Evolutionary conservation across 352 stramenopile genomes (phyloP).

Genomic region (Aphanomyces euteiches): DNA sequence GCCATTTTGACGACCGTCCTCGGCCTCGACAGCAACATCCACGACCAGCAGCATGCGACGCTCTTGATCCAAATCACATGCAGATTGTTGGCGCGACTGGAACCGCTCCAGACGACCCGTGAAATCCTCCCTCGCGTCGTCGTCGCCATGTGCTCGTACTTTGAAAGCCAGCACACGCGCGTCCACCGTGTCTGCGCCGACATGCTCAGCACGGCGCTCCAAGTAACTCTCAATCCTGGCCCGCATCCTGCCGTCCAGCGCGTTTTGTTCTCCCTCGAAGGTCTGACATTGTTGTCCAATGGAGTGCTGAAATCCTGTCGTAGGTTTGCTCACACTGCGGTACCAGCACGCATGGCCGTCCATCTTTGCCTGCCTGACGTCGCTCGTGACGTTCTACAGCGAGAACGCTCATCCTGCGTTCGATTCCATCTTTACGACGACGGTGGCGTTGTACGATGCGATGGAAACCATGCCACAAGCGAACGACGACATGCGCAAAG

Average conservation of each 20-base stretch:
- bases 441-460: slow-evolving; percentile 76
- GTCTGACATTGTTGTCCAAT: background rate
- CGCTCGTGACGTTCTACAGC: slow-evolving; percentile 73
- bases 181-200: slow-evolving; percentile 63
- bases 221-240: slow-evolving; percentile 15
- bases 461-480: slow-evolving; percentile 59
- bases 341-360: slow-evolving; percentile 80
- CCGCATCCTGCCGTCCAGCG: slow-evolving; percentile 60
- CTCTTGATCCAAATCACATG: slow-evolving; percentile 66
- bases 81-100: slow-evolving; percentile 60
- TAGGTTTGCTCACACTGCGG: slow-evolving; percentile 66
- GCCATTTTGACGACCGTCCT: slow-evolving; percentile 65
- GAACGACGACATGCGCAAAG: slow-evolving; percentile 45
- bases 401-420: slow-evolving; percentile 50
- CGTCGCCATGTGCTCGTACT: slow-evolving; percentile 60
- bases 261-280: slow-evolving; percentile 71
- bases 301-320: background rate
- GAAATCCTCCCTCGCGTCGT: slow-evolving; percentile 78
- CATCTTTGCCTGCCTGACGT: slow-evolving; percentile 66
- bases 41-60: slow-evolving; percentile 56
- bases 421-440: slow-evolving; percentile 63
- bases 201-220: slow-evolving; percentile 58
- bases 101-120: slow-evolving; percentile 51
- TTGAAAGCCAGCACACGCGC: slow-evolving; percentile 52
- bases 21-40: slow-evolving; percentile 52